Base-by-base conservation (phyloP, 345 rosid genomes). In the Eucalyptus pauciflora region DNA sequence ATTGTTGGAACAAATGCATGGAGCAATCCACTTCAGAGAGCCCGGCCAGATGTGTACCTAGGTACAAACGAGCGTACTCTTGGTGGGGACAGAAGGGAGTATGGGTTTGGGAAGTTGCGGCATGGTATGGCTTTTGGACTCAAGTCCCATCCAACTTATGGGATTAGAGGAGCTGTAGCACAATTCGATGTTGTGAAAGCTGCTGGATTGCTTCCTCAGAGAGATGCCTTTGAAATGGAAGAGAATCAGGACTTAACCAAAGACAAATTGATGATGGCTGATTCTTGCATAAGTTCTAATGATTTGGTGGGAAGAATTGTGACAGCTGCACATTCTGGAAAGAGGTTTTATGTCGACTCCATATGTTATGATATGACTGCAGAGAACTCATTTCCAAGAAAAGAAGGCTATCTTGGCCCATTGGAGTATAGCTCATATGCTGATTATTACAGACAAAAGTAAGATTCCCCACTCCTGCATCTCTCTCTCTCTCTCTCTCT, bases 381-480 rank as follows among this genome's bases (percentile, higher is more conserved):
- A 15, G 98, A 97, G 93, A 95, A 94, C 89, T 95, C 99, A 71
- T 98, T 98, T 90, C 99, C 99, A 3, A 95, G 99, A 94, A 98
- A 97, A 95, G 99, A 95, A 94, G 99, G 99, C 87, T 97, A 96
- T 95, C 97, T 98, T 86, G 99, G 99, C 91, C 99, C 99, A 58
- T 90, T 98, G 79, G 98, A 97, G 93, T 98, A 98, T 91, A 97
- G 96, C 92, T 94, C 99, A 50, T 98, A 96, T 88, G 97, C 96
- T 33, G 99, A 98, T 92, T 98, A 98, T 89, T 97, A 96, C 92
- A 95, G 94, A 92, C 99, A 97, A 94, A 98, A 98, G 99, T 97
- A 96, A 94, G 91, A 71, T 76, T 20, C 8, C 54, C 83, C 49
- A 54, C 17, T 50, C 56, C 14, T 48, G 86, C 46, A 51, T 64